Base-by-base conservation (phyloP, 352 stramenopile species). In the Phytophthora nicotianae region DNA sequence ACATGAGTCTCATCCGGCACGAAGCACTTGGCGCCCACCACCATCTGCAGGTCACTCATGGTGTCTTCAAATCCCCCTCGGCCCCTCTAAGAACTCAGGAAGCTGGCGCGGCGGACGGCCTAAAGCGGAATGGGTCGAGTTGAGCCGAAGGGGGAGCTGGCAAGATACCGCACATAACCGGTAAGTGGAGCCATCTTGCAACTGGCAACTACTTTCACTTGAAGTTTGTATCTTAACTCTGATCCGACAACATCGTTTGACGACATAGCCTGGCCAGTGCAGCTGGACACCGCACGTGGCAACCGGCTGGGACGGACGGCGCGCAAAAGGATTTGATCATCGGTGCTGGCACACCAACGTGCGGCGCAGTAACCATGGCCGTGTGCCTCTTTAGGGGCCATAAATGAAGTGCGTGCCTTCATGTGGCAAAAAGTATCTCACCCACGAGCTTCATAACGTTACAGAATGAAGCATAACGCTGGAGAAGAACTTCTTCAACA, bases 1-100 rank as follows among this genome's bases (percentile, higher is more conserved):
- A 95, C 81, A 70, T 94, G 81, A 13, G 66, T 86, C 71, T 93
- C 84, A 58, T 95, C 85, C 8, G 87, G 87, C 63, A 95, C 85
- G 65, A 93, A 95, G 83, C 83, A 93, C 79, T 90, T 91, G 68
- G 72, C 77, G 33, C 87, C 87, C 19, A 68, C 62, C 47, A 88
- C 79, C 72, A 90, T 83, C 67, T 90, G 78, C 37, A 84, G 61
- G 49, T 75, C 68, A 64, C 65, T 77, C 68, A 76, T 73, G 49
- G 26, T 69, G 51, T 64, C 51, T 57, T 38, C 13, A 29, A 50
- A n/a, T 58, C 49, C 47, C 26, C 24, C 35, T 56, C 26, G 46
- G 46, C 27, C 24, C 46, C 23, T 41, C 46, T 24, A 26, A 50
- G 9, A 66, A 62, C 41, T 52, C 42, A 67, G 58, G 46, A 41